A percentile compares a stretch with the other conserved stretches of the same genome.
Conservation (phyloP, 192 early-diverging fungal species). For the Coemansia sp. region DNA sequence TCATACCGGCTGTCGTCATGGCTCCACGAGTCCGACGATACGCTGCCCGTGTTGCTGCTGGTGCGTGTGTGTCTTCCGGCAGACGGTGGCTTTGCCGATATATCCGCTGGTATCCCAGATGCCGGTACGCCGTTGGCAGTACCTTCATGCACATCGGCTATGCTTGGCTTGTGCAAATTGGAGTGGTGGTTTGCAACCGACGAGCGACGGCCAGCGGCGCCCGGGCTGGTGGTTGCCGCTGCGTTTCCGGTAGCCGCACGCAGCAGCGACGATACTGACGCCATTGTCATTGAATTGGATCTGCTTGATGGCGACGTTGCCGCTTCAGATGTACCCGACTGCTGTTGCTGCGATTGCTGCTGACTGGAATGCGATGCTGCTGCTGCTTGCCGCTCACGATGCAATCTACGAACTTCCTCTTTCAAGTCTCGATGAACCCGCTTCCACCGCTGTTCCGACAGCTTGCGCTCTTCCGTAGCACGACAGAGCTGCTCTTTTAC, state of each 20-base stretch:
- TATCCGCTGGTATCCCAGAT: no score
- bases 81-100: background rate
- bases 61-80: conserved; percentile 19
- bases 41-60: conserved; percentile 25
- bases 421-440: conserved; percentile 51
- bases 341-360: background rate
- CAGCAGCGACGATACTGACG: conserved; percentile 48
- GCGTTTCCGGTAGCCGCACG: conserved; percentile 44
- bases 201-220: background rate
- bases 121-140: background rate
- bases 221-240: background rate
- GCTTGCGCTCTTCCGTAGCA: conserved; percentile 37
- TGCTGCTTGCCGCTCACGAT: conserved; percentile 26
- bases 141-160: background rate
- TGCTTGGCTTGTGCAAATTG: conserved; percentile 1
- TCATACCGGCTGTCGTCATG: conserved; percentile 6
- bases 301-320: conserved; percentile 13
- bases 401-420: conserved; percentile 49
- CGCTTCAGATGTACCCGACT: conserved; percentile 2
- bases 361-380: background rate
- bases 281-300: conserved; percentile 49
- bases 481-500: conserved; percentile 27
- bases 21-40: conserved; percentile 16
- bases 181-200: conserved; percentile 1
- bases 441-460: conserved; percentile 52